phyloP scores from a whole-genome alignment of 495 filamentous ascomycete species.

The Hyphodiscus hymeniophilus region DNA sequence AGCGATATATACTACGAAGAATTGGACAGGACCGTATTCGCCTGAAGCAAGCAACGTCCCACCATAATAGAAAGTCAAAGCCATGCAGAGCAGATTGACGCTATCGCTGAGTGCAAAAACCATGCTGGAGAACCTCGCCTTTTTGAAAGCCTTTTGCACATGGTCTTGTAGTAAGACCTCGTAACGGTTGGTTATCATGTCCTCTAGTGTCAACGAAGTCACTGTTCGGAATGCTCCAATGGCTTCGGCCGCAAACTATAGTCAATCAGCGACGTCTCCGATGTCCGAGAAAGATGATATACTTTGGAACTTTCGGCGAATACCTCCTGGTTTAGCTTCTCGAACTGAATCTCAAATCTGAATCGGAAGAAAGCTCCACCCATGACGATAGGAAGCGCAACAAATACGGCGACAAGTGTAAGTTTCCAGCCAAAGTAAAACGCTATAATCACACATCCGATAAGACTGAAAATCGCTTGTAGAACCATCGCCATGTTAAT shows the following conservation, averaged over 20 bases:
- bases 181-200: constrained; percentile 38
- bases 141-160: constrained; percentile 11
- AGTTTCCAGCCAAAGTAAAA: constrained; percentile 50
- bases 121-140: constrained; percentile 32
- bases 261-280: constrained; percentile 43
- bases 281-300: too few relatives aligned
- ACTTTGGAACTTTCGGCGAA: constrained; percentile 44
- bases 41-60: constrained; percentile 44
- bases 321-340: constrained; percentile 37
- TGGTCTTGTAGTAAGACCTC: constrained; percentile 40
- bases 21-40: constrained; percentile 48
- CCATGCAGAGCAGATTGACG: constrained; percentile 47
- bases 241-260: constrained; percentile 48
- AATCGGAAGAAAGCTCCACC: constrained; percentile 41
- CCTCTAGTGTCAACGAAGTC: constrained; percentile 42
- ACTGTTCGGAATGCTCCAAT: constrained; percentile 47
- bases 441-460: constrained; percentile 39
- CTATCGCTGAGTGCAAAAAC: constrained; percentile 49
- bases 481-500: constrained; percentile 38
- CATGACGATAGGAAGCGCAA: constrained; percentile 40
- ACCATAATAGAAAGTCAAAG: constrained; percentile 61
- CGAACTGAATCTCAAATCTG: constrained; percentile 42
- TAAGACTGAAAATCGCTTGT: constrained; percentile 40
- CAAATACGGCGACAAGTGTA: constrained; percentile 31
- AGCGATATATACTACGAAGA: constrained; percentile 28